A percentile compares a stretch with the other conserved stretches of the same genome.
Conservation (phyloP, 106 monocot species). For the Dactylorhiza incarnata region DNA sequence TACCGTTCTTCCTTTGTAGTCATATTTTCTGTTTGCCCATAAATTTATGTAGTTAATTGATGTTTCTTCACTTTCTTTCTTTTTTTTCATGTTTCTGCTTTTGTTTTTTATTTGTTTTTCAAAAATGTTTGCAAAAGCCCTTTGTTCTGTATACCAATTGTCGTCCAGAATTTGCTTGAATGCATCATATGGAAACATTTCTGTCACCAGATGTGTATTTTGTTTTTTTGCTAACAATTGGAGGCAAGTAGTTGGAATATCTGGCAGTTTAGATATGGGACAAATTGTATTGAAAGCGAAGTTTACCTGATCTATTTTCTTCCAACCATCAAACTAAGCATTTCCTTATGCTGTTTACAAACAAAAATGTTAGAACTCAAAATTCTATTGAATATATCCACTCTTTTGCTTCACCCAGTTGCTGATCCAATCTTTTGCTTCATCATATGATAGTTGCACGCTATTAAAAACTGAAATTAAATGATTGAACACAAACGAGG, state of each 20-base stretch:
- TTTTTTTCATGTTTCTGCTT: neutral
- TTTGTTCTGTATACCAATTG: neutral
- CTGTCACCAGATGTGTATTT: neutral
- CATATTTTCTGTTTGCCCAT: neutral
- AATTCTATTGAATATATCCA: too few species aligned
- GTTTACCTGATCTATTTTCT: neutral
- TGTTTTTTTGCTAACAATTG: neutral
- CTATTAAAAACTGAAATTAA: too few species aligned
- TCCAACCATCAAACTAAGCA: neutral
- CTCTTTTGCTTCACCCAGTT: too few species aligned
- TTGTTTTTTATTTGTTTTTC: neutral
- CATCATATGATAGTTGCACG: too few species aligned
- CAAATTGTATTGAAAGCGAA: neutral
- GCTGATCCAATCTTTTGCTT: too few species aligned
- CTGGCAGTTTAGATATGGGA: neutral
- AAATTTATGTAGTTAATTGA: neutral
- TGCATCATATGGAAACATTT: neutral
- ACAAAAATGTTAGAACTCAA: too few species aligned
- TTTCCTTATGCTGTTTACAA: neutral
- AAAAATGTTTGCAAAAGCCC: neutral
- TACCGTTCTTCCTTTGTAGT: neutral
- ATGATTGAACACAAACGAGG: too few species aligned
- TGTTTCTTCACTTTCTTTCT: neutral
- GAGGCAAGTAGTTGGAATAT: neutral
- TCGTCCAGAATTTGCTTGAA: neutral